phyloP scores from a whole-genome alignment of 2,329 filamentous ascomycete genomes.

The Arthrobotrys megalospora region DNA sequence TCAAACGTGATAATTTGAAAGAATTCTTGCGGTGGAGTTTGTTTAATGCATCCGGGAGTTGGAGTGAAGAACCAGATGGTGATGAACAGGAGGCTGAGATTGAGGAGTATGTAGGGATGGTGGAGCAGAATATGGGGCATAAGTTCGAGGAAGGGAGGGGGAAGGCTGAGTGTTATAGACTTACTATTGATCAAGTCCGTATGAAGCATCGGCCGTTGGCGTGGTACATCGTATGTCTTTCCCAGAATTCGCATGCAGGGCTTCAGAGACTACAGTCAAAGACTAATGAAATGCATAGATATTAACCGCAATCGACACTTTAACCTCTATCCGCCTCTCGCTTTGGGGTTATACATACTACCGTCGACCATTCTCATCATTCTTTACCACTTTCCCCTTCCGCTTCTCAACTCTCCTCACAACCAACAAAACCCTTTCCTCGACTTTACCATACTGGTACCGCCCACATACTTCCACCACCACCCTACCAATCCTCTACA shows the following conservation, averaged over 20 bases:
- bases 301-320: conserved; percentile 66
- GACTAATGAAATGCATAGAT: conserved; percentile 42
- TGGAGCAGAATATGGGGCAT: conserved; percentile 72
- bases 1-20: conserved; percentile 74
- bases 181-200: conserved; percentile 74
- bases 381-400: conserved; percentile 71
- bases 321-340: conserved; percentile 67
- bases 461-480: conserved; percentile 74
- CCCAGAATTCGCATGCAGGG: not conserved
- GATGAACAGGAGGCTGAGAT: conserved; percentile 67
- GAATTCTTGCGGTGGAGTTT: conserved; percentile 77
- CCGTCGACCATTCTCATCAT: conserved; percentile 68
- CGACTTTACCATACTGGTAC: conserved; percentile 68
- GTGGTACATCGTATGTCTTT: conserved; percentile 72
- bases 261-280: conserved; percentile 59
- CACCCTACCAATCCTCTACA: conserved; percentile 74
- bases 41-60: conserved; percentile 70
- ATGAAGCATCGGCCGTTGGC: conserved; percentile 73
- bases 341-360: conserved; percentile 71
- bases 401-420: conserved; percentile 71
- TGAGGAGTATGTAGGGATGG: conserved; percentile 72
- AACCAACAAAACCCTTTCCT: conserved; percentile 16
- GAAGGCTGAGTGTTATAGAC: conserved; percentile 71
- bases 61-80: conserved; percentile 65
- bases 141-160: conserved; percentile 72